phyloP scores from a whole-genome alignment of 1,284 basidiomycete species.

The Mycosarcoma maydis region DNA sequence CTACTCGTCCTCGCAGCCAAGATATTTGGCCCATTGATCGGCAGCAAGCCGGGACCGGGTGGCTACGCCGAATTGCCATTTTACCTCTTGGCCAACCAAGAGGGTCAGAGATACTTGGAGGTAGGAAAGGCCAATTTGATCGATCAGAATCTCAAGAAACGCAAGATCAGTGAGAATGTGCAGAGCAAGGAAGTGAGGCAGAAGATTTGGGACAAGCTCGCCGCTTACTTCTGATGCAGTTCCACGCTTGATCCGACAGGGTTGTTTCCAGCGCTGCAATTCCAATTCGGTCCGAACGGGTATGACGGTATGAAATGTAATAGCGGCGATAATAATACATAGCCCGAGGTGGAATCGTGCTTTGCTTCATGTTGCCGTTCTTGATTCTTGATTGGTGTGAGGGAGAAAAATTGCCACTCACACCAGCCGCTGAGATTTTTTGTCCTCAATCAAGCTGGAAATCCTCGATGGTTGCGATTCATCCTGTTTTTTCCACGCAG shows the following conservation, averaged over 20 bases:
- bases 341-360: neutral
- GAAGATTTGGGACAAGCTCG: slow-evolving; percentile 28
- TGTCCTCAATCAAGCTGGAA: slow-evolving; percentile 10
- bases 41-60: slow-evolving; percentile 28
- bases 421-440: slow-evolving; percentile 16
- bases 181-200: slow-evolving; percentile 8
- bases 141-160: slow-evolving; percentile 28
- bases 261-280: no score
- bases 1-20: slow-evolving; percentile 51
- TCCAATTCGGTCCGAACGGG: no score
- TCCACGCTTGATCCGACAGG: neutral
- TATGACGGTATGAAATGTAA: no score
- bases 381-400: no score
- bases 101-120: slow-evolving; percentile 43
- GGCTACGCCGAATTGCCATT: slow-evolving; percentile 57
- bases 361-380: no score
- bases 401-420: neutral
- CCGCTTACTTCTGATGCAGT: slow-evolving; percentile 28
- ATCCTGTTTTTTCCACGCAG: neutral
- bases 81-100: slow-evolving; percentile 43
- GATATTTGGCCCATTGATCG: slow-evolving; percentile 39
- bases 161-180: slow-evolving; percentile 29
- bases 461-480: slow-evolving; percentile 3
- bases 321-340: no score
- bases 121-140: slow-evolving; percentile 43